Evolutionary conservation across 2,329 filamentous ascomycete species (phyloP), one percentile per base, ranked within the genome.

Genomic region (Ilyonectria sp.): DNA sequence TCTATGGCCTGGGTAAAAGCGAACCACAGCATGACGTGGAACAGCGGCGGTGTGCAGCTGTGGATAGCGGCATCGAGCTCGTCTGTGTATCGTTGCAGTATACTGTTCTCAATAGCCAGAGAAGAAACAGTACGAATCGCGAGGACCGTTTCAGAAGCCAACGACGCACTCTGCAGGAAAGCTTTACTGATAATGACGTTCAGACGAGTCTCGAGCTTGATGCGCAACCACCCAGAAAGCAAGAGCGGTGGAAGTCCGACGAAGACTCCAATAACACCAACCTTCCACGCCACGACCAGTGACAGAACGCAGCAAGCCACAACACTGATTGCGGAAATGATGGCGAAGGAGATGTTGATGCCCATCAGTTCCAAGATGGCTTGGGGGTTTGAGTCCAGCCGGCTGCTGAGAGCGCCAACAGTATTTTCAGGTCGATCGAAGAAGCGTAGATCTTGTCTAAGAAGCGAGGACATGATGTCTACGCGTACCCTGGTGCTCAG

Each of bases 221-320:
- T 76, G 57, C 80, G 78, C 43, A 78, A 67, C 43, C 72, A 81
- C 6, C 81, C 80, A 9, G 76, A 70, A 6, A 71, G 64, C 2
- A 81, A 46, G 43, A 82, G 71, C 1, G 78, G 75, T 1, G 81
- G 79, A 2, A 83, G 62, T 0, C 80, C 78, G 1, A 72, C 84
- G 52, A 83, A 79, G 10, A 86, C 79, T 15, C 83, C 79, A 1
- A 86, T 83, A 1, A 87, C 72, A 0, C 83, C 84, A 6, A 87
- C 74, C 54, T 83, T 86, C 84, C 84, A 87, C 6, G 79, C 79
- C 58, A 79, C 77, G 0, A 74, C 81, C 8, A 88, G 74, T 0
- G 80, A 80, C 0, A 88, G 71, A 9, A 85, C 76, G 46, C 75
- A 76, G 56, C 78, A 82, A 1, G 79, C 74, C 4, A 78, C 59